phyloP scores from a whole-genome alignment of 805 yeast genomes.

The Barnettozyma botsteinii region DNA sequence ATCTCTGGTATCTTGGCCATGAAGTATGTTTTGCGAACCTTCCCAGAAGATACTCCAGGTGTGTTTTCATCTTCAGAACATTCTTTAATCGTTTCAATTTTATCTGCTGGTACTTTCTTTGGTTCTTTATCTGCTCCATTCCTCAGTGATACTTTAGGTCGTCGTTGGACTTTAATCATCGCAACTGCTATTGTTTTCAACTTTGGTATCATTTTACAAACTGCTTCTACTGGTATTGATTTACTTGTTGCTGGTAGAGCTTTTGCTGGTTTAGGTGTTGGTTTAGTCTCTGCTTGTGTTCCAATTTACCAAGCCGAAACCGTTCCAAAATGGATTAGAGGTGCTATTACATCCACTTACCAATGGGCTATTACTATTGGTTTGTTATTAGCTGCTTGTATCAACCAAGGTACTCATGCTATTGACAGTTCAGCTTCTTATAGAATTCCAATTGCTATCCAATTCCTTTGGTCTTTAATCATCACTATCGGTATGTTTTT shows the following conservation, averaged over 20 bases:
- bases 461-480: slow-evolving; percentile 62
- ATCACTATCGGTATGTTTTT: slow-evolving; percentile 57
- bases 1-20: slow-evolving; percentile 63
- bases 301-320: slow-evolving; percentile 79
- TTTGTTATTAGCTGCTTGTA: slow-evolving; percentile 59
- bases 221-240: slow-evolving; percentile 39
- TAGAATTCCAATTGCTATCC: slow-evolving; percentile 70
- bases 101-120: slow-evolving; percentile 64
- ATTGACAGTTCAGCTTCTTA: slow-evolving; percentile 52
- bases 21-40: slow-evolving; percentile 44
- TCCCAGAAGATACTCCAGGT: slow-evolving; percentile 33
- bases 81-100: slow-evolving; percentile 63
- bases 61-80: slow-evolving; percentile 42
- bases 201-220: slow-evolving; percentile 48
- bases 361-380: slow-evolving; percentile 76
- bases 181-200: slow-evolving; percentile 42
- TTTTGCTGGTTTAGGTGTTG: slow-evolving; percentile 69
- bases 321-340: slow-evolving; percentile 73
- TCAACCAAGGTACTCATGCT: slow-evolving; percentile 61
- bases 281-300: slow-evolving; percentile 64
- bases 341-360: slow-evolving; percentile 69
- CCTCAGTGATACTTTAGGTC: slow-evolving; percentile 47
- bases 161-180: slow-evolving; percentile 43
- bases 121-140: slow-evolving; percentile 64
- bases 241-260: slow-evolving; percentile 63